Conservation (phyloP, 176 grass and related monocot genomes). For the Tillandsia leiboldiana region DNA sequence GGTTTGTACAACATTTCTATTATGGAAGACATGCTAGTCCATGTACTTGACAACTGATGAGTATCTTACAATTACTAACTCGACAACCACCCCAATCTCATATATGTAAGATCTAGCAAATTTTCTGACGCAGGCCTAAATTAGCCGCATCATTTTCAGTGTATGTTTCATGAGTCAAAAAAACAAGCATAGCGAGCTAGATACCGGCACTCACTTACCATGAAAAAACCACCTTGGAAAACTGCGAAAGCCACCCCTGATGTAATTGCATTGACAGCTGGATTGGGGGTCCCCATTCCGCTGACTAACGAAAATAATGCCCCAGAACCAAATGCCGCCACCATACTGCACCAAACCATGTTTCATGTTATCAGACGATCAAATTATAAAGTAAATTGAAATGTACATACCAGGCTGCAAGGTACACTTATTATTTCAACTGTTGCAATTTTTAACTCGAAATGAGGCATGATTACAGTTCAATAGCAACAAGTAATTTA, state of each 20-base stretch:
- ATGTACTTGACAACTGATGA: too few species aligned
- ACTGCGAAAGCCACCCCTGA: constrained; percentile 55
- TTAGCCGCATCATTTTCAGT: too few species aligned
- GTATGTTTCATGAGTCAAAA: not conserved
- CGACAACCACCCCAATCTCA: too few species aligned
- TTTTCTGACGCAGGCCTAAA: not conserved
- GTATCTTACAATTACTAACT: too few species aligned
- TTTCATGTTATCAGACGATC: too few species aligned
- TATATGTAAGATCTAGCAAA: not conserved
- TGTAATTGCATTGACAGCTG: constrained; percentile 36
- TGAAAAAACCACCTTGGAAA: constrained; percentile 84
- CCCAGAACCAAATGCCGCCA: constrained; percentile 91
- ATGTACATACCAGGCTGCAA: not conserved
- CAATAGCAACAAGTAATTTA: too few species aligned
- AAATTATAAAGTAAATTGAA: too few species aligned
- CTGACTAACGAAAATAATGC: constrained; percentile 82
- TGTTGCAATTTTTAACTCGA: too few species aligned
- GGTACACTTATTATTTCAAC: constrained; percentile 6
- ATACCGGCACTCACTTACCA: constrained; percentile 32
- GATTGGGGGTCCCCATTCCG: constrained; percentile 71
- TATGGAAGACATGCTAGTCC: too few species aligned
- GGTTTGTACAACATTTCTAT: too few species aligned
- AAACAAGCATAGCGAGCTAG: not conserved
- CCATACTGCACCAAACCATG: constrained; percentile 29
- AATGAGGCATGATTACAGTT: too few species aligned